Evolutionary conservation across 768 basidiomycete species (phyloP).

Genomic region (Serendipita sp.): DNA sequence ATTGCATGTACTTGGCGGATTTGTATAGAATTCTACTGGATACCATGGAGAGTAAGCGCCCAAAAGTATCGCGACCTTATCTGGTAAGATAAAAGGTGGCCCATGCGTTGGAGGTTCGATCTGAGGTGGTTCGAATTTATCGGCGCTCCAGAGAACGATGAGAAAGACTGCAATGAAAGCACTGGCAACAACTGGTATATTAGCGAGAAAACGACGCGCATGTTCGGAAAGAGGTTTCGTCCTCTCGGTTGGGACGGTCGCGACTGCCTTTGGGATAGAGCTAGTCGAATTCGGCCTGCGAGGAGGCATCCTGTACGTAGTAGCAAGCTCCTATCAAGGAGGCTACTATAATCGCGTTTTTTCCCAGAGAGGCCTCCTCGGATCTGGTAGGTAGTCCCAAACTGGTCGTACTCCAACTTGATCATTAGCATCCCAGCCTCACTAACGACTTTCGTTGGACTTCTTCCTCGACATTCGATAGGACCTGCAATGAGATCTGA

Average conservation of each 20-base stretch:
- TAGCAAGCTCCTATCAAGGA: too few species aligned
- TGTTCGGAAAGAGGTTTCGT: not conserved
- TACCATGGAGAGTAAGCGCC: constrained; percentile 40
- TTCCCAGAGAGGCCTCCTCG: too few species aligned
- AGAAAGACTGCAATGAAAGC: not conserved
- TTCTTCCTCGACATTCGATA: too few species aligned
- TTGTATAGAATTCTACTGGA: constrained; percentile 29
- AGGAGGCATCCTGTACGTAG: too few species aligned
- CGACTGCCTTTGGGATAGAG: too few species aligned
- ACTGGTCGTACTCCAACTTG: too few species aligned
- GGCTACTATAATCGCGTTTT: too few species aligned
- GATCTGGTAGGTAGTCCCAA: too few species aligned
- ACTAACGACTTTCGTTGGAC: too few species aligned
- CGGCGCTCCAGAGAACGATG: not conserved
- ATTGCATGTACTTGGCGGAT: constrained; percentile 33
- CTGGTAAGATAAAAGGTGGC: not conserved
- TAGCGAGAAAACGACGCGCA: not conserved
- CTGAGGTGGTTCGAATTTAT: not conserved
- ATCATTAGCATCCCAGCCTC: too few species aligned
- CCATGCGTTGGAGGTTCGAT: not conserved
- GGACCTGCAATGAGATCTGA: too few species aligned
- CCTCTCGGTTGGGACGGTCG: not conserved
- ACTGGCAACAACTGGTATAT: not conserved
- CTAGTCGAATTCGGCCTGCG: too few species aligned
- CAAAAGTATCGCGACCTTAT: not conserved